A percentile compares a stretch with the other conserved stretches of the same genome.
phyloP scores from a whole-genome alignment of 1,284 basidiomycete genomes.

The Pholiota adiposa region DNA sequence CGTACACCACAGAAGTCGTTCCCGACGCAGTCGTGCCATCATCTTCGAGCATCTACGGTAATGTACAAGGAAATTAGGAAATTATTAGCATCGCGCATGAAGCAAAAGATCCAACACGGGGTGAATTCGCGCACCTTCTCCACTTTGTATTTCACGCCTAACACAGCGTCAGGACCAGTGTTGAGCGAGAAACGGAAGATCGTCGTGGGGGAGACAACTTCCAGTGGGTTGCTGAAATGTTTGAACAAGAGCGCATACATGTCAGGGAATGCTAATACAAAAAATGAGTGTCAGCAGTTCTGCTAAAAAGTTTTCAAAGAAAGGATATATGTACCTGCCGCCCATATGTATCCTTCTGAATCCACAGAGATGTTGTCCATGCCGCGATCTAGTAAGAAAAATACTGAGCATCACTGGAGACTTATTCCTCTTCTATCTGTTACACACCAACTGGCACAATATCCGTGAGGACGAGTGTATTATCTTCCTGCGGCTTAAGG shows the following conservation, averaged over 20 bases:
- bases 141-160: conserved; percentile 59
- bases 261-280: conserved; percentile 40
- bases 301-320: not conserved
- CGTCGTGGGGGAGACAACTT: conserved; percentile 44
- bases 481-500: conserved; percentile 58
- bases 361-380: conserved; percentile 66
- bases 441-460: conserved; percentile 30
- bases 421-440: too few species aligned
- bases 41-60: conserved; percentile 61
- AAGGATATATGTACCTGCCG: conserved; percentile 45
- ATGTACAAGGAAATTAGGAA: not conserved
- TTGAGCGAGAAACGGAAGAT: conserved; percentile 60
- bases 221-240: conserved; percentile 42
- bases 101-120: too few species aligned
- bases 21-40: conserved; percentile 57
- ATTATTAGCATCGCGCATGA: not conserved
- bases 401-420: too few species aligned
- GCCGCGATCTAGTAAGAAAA: conserved; percentile 41
- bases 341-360: conserved; percentile 61
- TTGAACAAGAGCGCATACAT: conserved; percentile 29
- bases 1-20: conserved; percentile 56
- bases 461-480: conserved; percentile 52
- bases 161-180: conserved; percentile 47
- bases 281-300: not conserved
- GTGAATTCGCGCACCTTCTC: conserved; percentile 49